phyloP scores from a whole-genome alignment of 192 early-diverging fungal species.

The Chytriomyces confervae region DNA sequence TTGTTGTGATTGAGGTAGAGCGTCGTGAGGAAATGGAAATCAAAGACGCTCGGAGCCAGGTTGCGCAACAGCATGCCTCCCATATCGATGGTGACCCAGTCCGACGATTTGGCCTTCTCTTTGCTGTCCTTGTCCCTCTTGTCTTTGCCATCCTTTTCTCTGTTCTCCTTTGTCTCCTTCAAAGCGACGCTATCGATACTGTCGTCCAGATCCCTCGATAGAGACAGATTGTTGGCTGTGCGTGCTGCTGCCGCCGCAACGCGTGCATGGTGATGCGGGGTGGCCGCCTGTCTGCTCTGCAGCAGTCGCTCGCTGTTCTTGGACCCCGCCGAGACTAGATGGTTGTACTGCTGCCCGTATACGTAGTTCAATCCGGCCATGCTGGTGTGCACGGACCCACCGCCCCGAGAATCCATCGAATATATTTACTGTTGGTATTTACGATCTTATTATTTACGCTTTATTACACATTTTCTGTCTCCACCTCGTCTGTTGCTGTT shows the following conservation, averaged over 20 bases:
- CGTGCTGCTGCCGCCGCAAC: conserved; percentile 82
- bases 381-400: too few relatives aligned
- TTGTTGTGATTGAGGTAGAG: conserved; percentile 98
- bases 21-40: conserved; percentile 84
- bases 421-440: too few relatives aligned
- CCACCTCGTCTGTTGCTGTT: too few relatives aligned
- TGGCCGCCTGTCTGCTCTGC: conserved; percentile 65
- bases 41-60: conserved; percentile 75
- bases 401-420: too few relatives aligned
- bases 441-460: too few relatives aligned
- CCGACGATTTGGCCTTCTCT: not conserved
- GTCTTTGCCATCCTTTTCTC: not conserved
- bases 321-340: too few relatives aligned
- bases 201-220: not conserved
- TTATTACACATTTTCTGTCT: too few relatives aligned
- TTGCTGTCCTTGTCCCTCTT: not conserved
- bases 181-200: not conserved
- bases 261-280: conserved; percentile 90
- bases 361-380: too few relatives aligned
- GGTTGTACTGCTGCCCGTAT: too few relatives aligned
- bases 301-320: not conserved
- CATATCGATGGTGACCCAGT: conserved; percentile 89
- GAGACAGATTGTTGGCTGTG: conserved; percentile 45
- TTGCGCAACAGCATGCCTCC: conserved; percentile 93
- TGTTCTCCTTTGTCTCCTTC: not conserved